phyloP scores from a whole-genome alignment of 1,139 yeast species.

The Spathaspora sp. region DNA sequence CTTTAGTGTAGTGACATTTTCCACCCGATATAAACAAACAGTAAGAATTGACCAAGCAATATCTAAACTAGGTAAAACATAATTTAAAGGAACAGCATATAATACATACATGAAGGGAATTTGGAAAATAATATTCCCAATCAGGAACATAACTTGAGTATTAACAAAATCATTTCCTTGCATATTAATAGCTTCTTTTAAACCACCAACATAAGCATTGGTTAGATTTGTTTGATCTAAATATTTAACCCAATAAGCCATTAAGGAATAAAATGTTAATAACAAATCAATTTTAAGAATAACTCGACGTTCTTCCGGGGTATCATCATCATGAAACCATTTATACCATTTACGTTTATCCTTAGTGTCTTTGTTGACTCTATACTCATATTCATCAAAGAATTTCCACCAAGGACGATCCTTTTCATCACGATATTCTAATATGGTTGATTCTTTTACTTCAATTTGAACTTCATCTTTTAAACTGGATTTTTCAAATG shows the following conservation, averaged over 20 bases:
- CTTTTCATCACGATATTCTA: constrained; percentile 62
- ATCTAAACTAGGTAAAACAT: constrained; percentile 58
- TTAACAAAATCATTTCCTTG: constrained; percentile 65
- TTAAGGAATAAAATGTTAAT: constrained; percentile 57
- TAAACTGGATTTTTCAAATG: constrained; percentile 4
- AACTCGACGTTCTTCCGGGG: constrained; percentile 54
- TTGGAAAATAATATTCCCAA: constrained; percentile 61
- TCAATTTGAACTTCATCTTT: constrained; percentile 9
- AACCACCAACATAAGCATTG: constrained; percentile 69
- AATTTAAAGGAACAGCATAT: constrained; percentile 52
- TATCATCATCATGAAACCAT: constrained; percentile 61
- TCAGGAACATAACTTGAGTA: constrained; percentile 56
- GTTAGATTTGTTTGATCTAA: constrained; percentile 60
- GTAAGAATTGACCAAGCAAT: constrained; percentile 69
- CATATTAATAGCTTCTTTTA: constrained; percentile 59
- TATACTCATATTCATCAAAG: constrained; percentile 62
- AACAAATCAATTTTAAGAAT: constrained; percentile 62
- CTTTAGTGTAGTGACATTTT: constrained; percentile 47
- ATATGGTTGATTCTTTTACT: constrained; percentile 11
- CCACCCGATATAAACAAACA: constrained; percentile 49
- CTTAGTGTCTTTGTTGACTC: constrained; percentile 38
- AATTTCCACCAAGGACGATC: constrained; percentile 63
- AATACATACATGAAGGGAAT: constrained; percentile 47
- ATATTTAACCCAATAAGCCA: constrained; percentile 72
- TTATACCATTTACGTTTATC: constrained; percentile 53